These are phyloP conservation scores for Pseudozyma flocculosa DNA, from an alignment of 1,284 basidiomycete species.

Conservation along the genomic window DNA sequence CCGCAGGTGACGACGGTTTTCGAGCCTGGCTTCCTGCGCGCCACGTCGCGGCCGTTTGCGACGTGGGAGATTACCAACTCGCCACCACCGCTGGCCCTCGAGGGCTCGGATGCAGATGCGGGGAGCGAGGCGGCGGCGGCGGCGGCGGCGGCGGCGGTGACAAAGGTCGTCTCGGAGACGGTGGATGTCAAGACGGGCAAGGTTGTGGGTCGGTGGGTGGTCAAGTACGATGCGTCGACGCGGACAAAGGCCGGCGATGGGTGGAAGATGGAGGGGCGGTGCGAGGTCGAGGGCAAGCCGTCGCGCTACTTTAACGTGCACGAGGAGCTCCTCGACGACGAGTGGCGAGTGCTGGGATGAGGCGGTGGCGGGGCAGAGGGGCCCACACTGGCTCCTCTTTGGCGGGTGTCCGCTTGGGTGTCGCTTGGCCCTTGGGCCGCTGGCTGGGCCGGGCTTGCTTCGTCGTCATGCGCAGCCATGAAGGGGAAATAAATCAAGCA, in stretches of 20 bases:
- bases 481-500: too few relatives aligned
- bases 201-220: conserved; percentile 74
- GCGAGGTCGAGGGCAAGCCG: conserved; percentile 32
- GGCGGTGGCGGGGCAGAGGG: too few relatives aligned
- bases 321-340: conserved; percentile 68
- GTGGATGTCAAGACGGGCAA: conserved; percentile 62
- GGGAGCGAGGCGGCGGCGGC: neutral
- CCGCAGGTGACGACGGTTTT: conserved; percentile 70
- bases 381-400: too few relatives aligned
- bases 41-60: conserved; percentile 72
- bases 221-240: conserved; percentile 68
- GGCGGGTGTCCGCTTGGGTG: too few relatives aligned
- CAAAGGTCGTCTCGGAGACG: conserved; percentile 46
- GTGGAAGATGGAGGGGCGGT: conserved; percentile 18
- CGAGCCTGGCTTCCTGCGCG: conserved; percentile 71
- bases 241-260: conserved; percentile 66
- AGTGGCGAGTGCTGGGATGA: conserved; percentile 49
- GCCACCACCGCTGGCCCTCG: conserved; percentile 15
- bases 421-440: too few relatives aligned
- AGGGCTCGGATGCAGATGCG: neutral
- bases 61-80: conserved; percentile 63
- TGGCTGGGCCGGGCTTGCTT: too few relatives aligned
- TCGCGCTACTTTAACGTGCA: conserved; percentile 78
- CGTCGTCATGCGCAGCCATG: too few relatives aligned
- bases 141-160: too few relatives aligned